Evolutionary conservation across 768 basidiomycete genomes (phyloP).

Genomic region (Lactarius trivialis): DNA sequence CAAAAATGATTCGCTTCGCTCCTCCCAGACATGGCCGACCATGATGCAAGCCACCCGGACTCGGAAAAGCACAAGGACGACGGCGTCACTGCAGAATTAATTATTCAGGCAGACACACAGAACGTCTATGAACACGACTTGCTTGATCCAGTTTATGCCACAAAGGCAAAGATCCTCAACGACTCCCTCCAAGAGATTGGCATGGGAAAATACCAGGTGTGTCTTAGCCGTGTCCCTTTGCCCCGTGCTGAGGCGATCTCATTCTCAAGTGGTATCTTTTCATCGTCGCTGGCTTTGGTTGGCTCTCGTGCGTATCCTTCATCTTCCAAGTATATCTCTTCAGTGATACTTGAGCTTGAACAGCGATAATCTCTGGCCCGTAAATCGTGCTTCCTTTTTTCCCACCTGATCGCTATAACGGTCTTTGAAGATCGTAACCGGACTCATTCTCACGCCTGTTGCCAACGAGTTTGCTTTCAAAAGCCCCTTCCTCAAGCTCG

Average conservation of each 20-base stretch:
- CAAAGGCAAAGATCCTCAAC: slow-evolving; percentile 43
- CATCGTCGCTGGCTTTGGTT: slow-evolving; percentile 64
- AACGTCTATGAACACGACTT: slow-evolving; percentile 6
- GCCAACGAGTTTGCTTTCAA: slow-evolving; percentile 58
- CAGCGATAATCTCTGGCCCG: slow-evolving; percentile 73
- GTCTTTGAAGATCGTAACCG: slow-evolving; percentile 47
- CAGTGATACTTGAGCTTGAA: neutral
- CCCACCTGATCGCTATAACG: neutral
- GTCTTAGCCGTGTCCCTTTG: slow-evolving; percentile 5
- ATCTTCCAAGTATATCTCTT: neutral
- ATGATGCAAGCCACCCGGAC: neutral
- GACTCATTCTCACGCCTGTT: slow-evolving; percentile 57
- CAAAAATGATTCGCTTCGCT: neutral
- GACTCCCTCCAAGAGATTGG: slow-evolving; percentile 46
- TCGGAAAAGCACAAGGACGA: neutral
- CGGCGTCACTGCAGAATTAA: neutral
- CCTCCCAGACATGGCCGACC: slow-evolving; percentile 8
- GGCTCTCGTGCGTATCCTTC: slow-evolving; percentile 52
- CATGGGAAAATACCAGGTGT: slow-evolving; percentile 51
- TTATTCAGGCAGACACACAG: slow-evolving; percentile 1
- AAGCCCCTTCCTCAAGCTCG: slow-evolving; percentile 59
- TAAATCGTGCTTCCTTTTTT: slow-evolving; percentile 27
- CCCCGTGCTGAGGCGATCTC: neutral
- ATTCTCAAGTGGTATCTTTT: slow-evolving; percentile 50
- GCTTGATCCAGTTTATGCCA: slow-evolving; percentile 42